A percentile compares a stretch with the other conserved stretches of the same genome.
These are phyloP conservation scores for Pythium dissimile DNA, from an alignment of 352 stramenopile genomes.

Conservation along the genomic window DNA sequence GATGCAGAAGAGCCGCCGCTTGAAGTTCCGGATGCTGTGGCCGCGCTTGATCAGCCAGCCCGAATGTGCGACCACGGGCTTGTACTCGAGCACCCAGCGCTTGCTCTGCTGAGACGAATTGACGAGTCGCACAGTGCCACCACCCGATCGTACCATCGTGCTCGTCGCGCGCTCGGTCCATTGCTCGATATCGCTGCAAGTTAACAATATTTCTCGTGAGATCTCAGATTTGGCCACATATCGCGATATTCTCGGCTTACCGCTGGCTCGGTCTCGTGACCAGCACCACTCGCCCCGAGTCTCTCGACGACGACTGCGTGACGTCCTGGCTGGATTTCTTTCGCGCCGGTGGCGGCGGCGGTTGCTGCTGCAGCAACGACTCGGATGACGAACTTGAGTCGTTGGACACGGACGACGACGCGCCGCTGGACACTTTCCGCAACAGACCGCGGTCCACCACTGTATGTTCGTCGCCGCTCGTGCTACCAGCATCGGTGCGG, in stretches of 20 bases:
- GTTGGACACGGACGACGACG: conserved; percentile 7
- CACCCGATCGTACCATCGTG: conserved; percentile 64
- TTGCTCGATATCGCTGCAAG: conserved; percentile 65
- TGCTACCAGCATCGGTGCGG: not conserved
- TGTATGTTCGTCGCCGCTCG: not conserved
- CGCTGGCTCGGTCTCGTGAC: conserved; percentile 68
- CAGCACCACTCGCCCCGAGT: conserved; percentile 57
- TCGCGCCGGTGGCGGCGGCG: not conserved
- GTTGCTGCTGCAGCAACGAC: not conserved
- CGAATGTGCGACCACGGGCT: conserved; percentile 75
- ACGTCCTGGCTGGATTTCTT: not conserved
- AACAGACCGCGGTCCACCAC: not conserved
- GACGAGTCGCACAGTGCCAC: conserved; percentile 36
- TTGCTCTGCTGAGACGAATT: conserved; percentile 55
- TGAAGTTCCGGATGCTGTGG: conserved; percentile 78
- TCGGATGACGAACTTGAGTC: conserved; percentile 8
- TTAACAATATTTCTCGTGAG: conserved; percentile 1
- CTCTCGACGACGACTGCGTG: not conserved
- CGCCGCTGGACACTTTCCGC: conserved; percentile 8
- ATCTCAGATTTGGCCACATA: too few relatives aligned
- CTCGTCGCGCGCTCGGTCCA: conserved; percentile 78
- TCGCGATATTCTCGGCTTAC: too few relatives aligned
- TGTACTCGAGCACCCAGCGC: conserved; percentile 79
- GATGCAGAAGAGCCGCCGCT: conserved; percentile 84
- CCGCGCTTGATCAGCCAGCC: conserved; percentile 87